Evolutionary conservation across 2,329 filamentous ascomycete species (phyloP).

Genomic region (Colletotrichum scovillei): DNA sequence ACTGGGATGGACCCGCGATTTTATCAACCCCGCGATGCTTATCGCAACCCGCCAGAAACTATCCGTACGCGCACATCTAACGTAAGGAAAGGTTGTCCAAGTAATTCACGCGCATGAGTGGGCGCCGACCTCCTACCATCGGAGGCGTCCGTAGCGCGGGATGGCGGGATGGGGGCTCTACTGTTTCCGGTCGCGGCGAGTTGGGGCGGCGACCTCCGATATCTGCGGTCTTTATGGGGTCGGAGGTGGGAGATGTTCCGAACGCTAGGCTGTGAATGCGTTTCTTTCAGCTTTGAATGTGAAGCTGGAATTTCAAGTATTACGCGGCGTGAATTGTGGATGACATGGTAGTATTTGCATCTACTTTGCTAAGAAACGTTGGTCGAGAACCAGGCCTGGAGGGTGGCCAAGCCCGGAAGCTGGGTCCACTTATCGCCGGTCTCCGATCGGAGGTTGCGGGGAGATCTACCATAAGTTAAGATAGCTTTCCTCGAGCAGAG

Average conservation of each 20-base stretch:
- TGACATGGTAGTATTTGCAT: no score
- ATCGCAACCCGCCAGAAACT: not conserved
- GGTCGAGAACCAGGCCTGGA: no score
- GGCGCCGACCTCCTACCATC: slow-evolving; percentile 34
- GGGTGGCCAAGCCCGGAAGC: not conserved
- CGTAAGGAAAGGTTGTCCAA: no score
- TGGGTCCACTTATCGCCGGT: not conserved
- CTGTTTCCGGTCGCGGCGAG: slow-evolving; percentile 25
- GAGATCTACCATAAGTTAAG: not conserved
- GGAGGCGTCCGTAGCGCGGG: slow-evolving; percentile 33
- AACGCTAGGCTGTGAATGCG: not conserved
- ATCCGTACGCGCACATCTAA: not conserved
- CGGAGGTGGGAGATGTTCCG: not conserved
- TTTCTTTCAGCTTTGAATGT: not conserved
- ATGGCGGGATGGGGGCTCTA: not conserved
- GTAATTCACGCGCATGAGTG: not conserved
- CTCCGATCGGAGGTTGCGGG: not conserved
- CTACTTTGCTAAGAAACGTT: no score
- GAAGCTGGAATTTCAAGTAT: not conserved
- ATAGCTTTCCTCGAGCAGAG: not conserved
- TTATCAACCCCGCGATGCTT: not conserved
- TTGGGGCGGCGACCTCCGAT: slow-evolving; percentile 35
- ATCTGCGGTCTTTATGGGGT: not conserved
- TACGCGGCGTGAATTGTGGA: no score
- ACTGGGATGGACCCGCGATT: not conserved